These are phyloP conservation scores for Dillenia turbinata DNA, from an alignment of 164 flowering plant genomes.

Conservation along the genomic window DNA sequence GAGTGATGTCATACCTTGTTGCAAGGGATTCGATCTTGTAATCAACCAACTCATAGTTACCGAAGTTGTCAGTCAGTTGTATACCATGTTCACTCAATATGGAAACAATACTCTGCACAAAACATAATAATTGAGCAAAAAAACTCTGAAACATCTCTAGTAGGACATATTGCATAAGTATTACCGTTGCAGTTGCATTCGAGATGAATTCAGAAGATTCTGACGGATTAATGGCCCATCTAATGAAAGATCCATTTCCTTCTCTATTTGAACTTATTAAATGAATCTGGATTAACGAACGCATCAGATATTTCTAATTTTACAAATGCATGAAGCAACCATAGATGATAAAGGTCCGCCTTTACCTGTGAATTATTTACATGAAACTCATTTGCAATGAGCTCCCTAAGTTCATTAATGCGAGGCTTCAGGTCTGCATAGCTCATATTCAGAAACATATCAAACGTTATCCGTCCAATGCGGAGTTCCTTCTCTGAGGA, in stretches of 20 bases:
- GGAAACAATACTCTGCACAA: slow-evolving; percentile 50
- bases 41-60: slow-evolving; percentile 48
- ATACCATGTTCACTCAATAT: slow-evolving; percentile 49
- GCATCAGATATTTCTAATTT: too few relatives aligned
- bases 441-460: slow-evolving; percentile 45
- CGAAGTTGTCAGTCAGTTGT: slow-evolving; percentile 59
- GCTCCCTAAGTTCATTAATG: slow-evolving; percentile 40
- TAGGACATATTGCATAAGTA: background rate
- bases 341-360: background rate
- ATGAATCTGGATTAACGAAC: slow-evolving; percentile 52
- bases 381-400: slow-evolving; percentile 53
- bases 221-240: slow-evolving; percentile 57
- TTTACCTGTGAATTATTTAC: slow-evolving; percentile 71
- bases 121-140: slow-evolving; percentile 2
- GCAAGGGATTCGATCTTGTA: slow-evolving; percentile 55
- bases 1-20: slow-evolving; percentile 31
- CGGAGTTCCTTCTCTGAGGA: slow-evolving; percentile 31
- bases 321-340: too few relatives aligned
- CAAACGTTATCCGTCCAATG: slow-evolving; percentile 56
- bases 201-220: slow-evolving; percentile 45
- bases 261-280: slow-evolving; percentile 44
- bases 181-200: slow-evolving; percentile 59
- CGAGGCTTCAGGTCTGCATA: slow-evolving; percentile 53
- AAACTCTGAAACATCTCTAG: background rate
- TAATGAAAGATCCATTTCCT: slow-evolving; percentile 47